Percentiles rank a stretch among this genome's conserved stretches.
phyloP scores from a whole-genome alignment of 345 rosid genomes.

The Orychophragmus violaceus region DNA sequence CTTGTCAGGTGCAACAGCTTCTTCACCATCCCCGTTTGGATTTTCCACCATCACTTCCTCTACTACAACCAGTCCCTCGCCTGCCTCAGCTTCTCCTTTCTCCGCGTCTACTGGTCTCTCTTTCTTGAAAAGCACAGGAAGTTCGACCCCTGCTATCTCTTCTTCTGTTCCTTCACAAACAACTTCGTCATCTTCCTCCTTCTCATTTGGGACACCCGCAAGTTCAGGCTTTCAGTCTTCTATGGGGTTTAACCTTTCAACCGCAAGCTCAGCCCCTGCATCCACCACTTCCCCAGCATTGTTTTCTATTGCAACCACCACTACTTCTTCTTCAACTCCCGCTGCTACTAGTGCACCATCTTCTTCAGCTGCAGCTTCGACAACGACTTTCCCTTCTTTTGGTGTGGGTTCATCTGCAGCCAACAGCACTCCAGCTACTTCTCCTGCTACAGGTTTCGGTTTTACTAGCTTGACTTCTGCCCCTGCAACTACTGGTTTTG shows the following conservation, averaged over 20 bases:
- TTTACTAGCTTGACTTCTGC: constrained; percentile 46
- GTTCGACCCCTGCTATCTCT: constrained; percentile 21
- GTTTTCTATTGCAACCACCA: constrained; percentile 59
- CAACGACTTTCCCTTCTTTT: constrained; percentile 44
- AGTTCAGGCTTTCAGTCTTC: constrained; percentile 43
- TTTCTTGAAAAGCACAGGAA: constrained; percentile 29
- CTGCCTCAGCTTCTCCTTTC: constrained; percentile 34
- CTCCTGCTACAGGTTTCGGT: constrained; percentile 45
- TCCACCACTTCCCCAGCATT: constrained; percentile 28
- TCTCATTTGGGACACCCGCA: constrained; percentile 41
- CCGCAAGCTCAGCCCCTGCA: constrained; percentile 34
- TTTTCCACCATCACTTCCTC: constrained; percentile 25
- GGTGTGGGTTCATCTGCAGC: constrained; percentile 29
- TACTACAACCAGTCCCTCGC: constrained; percentile 25
- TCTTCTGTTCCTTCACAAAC: constrained; percentile 33
- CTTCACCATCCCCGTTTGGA: constrained; percentile 32
- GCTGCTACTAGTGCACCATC: constrained; percentile 34
- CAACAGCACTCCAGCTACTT: constrained; percentile 28
- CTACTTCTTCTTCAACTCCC: constrained; percentile 38
- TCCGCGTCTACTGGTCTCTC: constrained; percentile 44
- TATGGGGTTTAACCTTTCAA: constrained; percentile 38
- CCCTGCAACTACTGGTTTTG: constrained; percentile 54
- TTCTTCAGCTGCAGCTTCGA: constrained; percentile 41
- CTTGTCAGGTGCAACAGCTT: constrained; percentile 20
- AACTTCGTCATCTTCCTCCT: constrained; percentile 31